These are phyloP conservation scores for Phyllachora maydis DNA, from an alignment of 2,329 filamentous ascomycete genomes.

Conservation along the genomic window DNA sequence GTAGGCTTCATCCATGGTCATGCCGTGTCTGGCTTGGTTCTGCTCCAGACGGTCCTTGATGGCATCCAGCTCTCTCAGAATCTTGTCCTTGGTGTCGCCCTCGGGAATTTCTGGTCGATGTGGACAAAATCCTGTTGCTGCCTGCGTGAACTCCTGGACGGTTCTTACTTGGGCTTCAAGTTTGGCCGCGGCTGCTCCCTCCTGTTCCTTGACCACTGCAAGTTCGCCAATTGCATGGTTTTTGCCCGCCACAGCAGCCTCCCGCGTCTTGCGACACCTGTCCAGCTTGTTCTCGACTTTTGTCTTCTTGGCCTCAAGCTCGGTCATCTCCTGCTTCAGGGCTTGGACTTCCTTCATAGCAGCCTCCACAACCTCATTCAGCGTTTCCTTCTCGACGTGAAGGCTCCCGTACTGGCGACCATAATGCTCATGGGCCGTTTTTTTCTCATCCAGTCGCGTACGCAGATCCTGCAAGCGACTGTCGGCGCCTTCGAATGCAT, in stretches of 20 bases:
- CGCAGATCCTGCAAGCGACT: constrained; percentile 39
- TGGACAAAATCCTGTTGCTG: constrained; percentile 31
- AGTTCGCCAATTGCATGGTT: too few species aligned
- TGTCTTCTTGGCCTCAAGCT: constrained; percentile 15
- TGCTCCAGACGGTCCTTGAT: constrained; percentile 36
- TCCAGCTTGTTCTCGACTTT: constrained; percentile 26
- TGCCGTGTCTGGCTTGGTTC: constrained; percentile 36
- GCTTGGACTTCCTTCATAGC: constrained; percentile 14
- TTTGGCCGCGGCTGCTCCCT: too few species aligned
- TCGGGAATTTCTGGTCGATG: constrained; percentile 41
- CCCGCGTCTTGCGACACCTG: constrained; percentile 18
- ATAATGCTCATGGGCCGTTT: constrained; percentile 21
- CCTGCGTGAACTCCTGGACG: constrained; percentile 29
- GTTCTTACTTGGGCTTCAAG: too few species aligned
- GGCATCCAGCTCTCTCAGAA: constrained; percentile 30
- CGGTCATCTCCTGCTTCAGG: neutral
- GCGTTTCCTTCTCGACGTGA: constrained; percentile 22
- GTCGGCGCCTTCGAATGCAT: constrained; percentile 47
- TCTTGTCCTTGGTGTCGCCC: constrained; percentile 37
- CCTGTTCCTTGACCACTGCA: too few species aligned
- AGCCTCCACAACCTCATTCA: constrained; percentile 20
- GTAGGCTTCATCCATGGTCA: constrained; percentile 42
- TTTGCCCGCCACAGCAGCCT: too few species aligned
- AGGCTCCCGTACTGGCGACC: constrained; percentile 34
- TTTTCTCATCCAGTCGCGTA: constrained; percentile 29